Evolutionary conservation across 345 rosid species (phyloP).

Genomic region (Gossypioides kirkii): DNA sequence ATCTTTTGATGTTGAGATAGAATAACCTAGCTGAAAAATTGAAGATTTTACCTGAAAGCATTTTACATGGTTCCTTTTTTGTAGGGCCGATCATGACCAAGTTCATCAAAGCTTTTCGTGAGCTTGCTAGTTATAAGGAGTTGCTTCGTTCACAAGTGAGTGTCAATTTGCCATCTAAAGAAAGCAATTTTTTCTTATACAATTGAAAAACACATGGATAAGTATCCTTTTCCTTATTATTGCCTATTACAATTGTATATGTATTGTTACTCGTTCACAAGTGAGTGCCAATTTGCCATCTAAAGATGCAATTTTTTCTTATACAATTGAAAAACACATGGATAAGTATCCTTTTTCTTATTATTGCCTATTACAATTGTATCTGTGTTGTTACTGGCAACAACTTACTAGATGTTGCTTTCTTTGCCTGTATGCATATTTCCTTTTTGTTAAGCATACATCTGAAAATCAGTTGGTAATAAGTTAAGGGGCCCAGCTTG

Average conservation of each 20-base stretch:
- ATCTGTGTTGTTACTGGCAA: not conserved
- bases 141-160: constrained; percentile 81
- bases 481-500: not conserved
- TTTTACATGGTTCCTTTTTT: constrained; percentile 21
- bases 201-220: not conserved
- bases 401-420: not conserved
- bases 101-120: constrained; percentile 68
- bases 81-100: constrained; percentile 76
- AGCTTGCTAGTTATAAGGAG: constrained; percentile 75
- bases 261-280: constrained; percentile 75
- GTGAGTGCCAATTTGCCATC: constrained; percentile 36
- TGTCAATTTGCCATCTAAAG: constrained; percentile 16
- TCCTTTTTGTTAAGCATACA: too few relatives aligned
- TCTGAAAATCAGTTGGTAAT: too few relatives aligned
- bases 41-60: constrained; percentile 1
- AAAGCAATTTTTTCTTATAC: not conserved
- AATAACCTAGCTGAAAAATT: not conserved
- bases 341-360: not conserved
- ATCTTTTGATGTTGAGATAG: not conserved
- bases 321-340: not conserved
- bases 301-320: not conserved
- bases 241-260: not conserved
- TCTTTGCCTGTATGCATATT: not conserved
- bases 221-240: not conserved
- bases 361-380: not conserved